Percentiles rank a stretch among this genome's conserved stretches.
These are phyloP conservation scores for Rhododendron kiyosumense DNA, from an alignment of 148 eudicot species.

Conservation along the genomic window DNA sequence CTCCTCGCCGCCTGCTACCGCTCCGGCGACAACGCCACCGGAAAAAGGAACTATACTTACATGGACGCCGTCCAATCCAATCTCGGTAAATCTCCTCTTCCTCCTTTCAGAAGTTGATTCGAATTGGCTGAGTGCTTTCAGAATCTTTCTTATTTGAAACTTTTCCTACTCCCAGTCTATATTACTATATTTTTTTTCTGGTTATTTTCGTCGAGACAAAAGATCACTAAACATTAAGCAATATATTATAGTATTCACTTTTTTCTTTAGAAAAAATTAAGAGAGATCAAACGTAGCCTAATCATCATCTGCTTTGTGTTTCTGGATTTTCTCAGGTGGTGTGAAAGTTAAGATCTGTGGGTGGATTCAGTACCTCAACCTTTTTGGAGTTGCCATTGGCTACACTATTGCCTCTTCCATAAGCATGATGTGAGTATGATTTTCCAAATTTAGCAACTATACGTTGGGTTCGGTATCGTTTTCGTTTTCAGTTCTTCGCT, in stretches of 20 bases:
- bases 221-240: no score
- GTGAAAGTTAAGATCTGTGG: slow-evolving; percentile 37
- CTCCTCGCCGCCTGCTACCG: slow-evolving; percentile 40
- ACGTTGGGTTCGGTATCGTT: not conserved
- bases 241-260: no score
- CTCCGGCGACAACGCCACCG: slow-evolving; percentile 25
- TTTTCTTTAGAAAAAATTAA: not conserved
- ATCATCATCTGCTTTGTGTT: not conserved
- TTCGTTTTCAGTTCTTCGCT: not conserved
- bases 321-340: slow-evolving; percentile 28
- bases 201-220: not conserved
- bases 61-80: slow-evolving; percentile 44
- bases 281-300: not conserved
- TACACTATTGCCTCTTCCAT: slow-evolving; percentile 51
- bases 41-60: slow-evolving; percentile 43
- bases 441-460: not conserved
- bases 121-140: not conserved
- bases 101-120: not conserved
- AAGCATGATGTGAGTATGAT: slow-evolving; percentile 39
- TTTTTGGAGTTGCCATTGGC: slow-evolving; percentile 50
- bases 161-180: not conserved
- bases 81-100: slow-evolving; percentile 18
- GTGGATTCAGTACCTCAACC: slow-evolving; percentile 35
- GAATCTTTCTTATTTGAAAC: not conserved
- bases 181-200: not conserved